These are phyloP conservation scores for Penicillium sp. DNA, from an alignment of 2,329 filamentous ascomycete genomes.

Conservation along the genomic window DNA sequence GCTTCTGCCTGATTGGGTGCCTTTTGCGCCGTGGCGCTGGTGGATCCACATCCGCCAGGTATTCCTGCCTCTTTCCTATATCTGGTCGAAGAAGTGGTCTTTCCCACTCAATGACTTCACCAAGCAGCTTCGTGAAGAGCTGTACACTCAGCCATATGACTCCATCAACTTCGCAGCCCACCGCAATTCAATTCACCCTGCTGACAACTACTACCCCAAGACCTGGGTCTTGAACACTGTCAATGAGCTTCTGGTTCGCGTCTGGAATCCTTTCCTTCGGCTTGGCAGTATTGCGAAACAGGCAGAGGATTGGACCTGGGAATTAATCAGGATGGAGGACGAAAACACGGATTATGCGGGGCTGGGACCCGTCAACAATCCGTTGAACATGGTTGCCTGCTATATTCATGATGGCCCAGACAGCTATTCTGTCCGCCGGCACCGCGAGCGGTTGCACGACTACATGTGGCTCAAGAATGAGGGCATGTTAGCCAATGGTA, in stretches of 20 bases:
- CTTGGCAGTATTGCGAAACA: constrained; percentile 61
- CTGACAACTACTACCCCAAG: constrained; percentile 93
- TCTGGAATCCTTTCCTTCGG: constrained; percentile 79
- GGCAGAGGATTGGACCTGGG: constrained; percentile 77
- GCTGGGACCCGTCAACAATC: constrained; percentile 82
- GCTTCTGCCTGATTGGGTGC: constrained; percentile 84
- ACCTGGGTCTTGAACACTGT: constrained; percentile 73
- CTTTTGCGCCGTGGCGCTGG: constrained; percentile 88
- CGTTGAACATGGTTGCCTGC: constrained; percentile 85
- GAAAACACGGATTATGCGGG: constrained; percentile 85
- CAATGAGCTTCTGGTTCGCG: constrained; percentile 73
- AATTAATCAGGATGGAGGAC: constrained; percentile 85
- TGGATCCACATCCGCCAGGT: constrained; percentile 98
- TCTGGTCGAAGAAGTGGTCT: constrained; percentile 80
- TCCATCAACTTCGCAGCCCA: constrained; percentile 73
- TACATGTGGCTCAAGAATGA: constrained; percentile 89
- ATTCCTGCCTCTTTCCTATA: constrained; percentile 86
- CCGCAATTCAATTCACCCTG: constrained; percentile 74
- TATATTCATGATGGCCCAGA: constrained; percentile 81
- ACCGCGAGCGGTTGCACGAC: constrained; percentile 78
- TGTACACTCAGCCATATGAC: constrained; percentile 76
- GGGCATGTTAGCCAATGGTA: constrained; percentile 92
- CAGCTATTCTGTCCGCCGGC: constrained; percentile 66
- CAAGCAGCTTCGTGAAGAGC: constrained; percentile 69
- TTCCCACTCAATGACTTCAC: constrained; percentile 73